Conservation (phyloP, 2,329 filamentous ascomycete genomes). For the Acephala macrosclerotiorum region DNA sequence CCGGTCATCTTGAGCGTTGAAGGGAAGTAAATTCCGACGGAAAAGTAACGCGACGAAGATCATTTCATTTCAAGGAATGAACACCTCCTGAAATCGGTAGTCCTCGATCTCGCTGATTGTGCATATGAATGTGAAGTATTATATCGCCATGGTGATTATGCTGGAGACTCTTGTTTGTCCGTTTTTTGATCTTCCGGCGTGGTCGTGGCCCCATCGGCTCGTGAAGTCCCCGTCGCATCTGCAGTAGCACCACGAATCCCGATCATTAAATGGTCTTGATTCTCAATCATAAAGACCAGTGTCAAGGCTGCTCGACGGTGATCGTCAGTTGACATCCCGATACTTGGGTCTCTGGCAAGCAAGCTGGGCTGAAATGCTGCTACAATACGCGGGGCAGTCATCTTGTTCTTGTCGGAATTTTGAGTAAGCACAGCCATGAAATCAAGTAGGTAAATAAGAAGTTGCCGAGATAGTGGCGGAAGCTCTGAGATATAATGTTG, state of each 20-base stretch:
- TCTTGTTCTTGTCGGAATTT: not conserved
- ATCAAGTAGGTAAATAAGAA: not conserved
- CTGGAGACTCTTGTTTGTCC: no score
- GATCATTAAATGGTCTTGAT: no score
- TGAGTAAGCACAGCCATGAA: not conserved
- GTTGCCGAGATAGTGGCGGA: not conserved
- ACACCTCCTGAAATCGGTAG: no score
- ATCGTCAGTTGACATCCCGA: not conserved
- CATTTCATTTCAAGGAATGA: no score
- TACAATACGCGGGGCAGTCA: not conserved
- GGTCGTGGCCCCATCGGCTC: no score
- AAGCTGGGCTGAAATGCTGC: not conserved
- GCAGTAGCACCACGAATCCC: no score
- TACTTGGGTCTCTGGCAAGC: not conserved
- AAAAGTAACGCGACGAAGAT: no score
- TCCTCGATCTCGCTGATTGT: no score
- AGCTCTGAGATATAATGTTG: not conserved
- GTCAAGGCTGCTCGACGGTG: not conserved
- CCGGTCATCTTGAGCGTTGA: not conserved
- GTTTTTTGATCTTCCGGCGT: no score
- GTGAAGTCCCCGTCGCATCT: no score
- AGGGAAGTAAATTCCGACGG: not conserved
- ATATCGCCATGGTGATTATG: no score
- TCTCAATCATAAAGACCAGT: not conserved
- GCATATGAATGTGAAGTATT: no score